Evolutionary conservation across 2,329 filamentous ascomycete species (phyloP).

Genomic region (Sporothrix schenckii): DNA sequence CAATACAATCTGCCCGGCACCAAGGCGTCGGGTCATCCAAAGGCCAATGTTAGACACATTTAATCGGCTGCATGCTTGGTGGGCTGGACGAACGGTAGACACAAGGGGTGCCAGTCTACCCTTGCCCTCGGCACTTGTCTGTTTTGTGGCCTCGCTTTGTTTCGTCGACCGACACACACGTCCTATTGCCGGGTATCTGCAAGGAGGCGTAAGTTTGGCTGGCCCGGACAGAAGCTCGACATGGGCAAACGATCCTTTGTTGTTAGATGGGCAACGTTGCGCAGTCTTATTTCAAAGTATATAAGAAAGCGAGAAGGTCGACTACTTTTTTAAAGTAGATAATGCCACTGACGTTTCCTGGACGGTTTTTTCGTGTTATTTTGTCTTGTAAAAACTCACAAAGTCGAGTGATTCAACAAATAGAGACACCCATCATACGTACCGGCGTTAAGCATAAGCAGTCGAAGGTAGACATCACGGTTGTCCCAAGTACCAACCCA

Average conservation of each 20-base stretch:
- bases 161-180: slow-evolving; percentile 5
- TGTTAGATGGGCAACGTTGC: background rate
- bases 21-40: slow-evolving; percentile 22
- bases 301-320: slow-evolving; percentile 10
- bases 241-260: background rate
- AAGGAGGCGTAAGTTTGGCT: slow-evolving; percentile 7
- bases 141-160: background rate
- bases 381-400: background rate
- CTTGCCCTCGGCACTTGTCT: background rate
- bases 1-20: slow-evolving; percentile 9
- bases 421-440: background rate
- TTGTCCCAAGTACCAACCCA: background rate
- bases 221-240: slow-evolving; percentile 2
- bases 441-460: too few relatives aligned
- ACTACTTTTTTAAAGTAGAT: too few relatives aligned
- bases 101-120: background rate
- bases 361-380: background rate
- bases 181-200: slow-evolving; percentile 9
- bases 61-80: background rate
- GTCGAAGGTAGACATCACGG: background rate
- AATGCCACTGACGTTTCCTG: background rate
- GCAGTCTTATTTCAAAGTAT: background rate
- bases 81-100: background rate
- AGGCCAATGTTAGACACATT: background rate
- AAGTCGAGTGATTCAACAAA: background rate